A percentile compares a stretch with the other conserved stretches of the same genome.
Evolutionary conservation across 164 flowering plant genomes (phyloP).

Genomic region (Vitis rupestris): DNA sequence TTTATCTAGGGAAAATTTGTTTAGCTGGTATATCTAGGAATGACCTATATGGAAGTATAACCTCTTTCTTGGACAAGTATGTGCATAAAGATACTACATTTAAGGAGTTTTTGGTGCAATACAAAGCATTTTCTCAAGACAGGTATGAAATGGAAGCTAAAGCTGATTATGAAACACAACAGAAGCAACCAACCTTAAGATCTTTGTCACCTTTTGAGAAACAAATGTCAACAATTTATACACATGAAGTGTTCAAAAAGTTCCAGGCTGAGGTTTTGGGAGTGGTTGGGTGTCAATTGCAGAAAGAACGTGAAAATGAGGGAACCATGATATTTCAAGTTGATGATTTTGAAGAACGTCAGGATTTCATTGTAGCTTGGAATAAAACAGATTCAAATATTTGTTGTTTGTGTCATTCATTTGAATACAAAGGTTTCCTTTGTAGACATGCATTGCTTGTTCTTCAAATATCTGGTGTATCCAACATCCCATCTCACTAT

Average conservation of each 20-base stretch:
- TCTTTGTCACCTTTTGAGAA: conserved; percentile 24
- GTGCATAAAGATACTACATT: conserved; percentile 17
- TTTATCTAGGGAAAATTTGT: conserved; percentile 17
- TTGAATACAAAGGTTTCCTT: conserved; percentile 31
- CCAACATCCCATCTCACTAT: conserved; percentile 24
- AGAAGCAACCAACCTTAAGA: conserved; percentile 15
- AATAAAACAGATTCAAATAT: conserved; percentile 13
- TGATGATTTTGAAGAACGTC: conserved; percentile 26
- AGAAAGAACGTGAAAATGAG: conserved; percentile 17
- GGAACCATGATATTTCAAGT: conserved; percentile 12
- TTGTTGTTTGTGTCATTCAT: conserved; percentile 27
- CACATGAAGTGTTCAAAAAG: conserved; percentile 24
- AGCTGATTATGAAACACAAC: conserved; percentile 21
- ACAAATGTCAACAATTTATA: conserved; percentile 27
- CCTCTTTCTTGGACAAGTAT: conserved; percentile 27
- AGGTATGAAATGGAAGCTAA: conserved; percentile 20
- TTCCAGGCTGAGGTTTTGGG: conserved; percentile 31
- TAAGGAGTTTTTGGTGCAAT: conserved; percentile 23
- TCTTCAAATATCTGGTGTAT: conserved; percentile 25
- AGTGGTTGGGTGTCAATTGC: conserved; percentile 22
- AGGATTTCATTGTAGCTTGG: conserved; percentile 26
- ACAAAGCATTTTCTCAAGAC: conserved; percentile 13
- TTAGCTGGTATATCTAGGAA: conserved; percentile 32
- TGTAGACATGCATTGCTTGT: conserved; percentile 34
- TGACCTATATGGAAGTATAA: conserved; percentile 22